These are phyloP conservation scores for Alternaria gaisen DNA, from an alignment of 2,329 filamentous ascomycete species.

Conservation along the genomic window DNA sequence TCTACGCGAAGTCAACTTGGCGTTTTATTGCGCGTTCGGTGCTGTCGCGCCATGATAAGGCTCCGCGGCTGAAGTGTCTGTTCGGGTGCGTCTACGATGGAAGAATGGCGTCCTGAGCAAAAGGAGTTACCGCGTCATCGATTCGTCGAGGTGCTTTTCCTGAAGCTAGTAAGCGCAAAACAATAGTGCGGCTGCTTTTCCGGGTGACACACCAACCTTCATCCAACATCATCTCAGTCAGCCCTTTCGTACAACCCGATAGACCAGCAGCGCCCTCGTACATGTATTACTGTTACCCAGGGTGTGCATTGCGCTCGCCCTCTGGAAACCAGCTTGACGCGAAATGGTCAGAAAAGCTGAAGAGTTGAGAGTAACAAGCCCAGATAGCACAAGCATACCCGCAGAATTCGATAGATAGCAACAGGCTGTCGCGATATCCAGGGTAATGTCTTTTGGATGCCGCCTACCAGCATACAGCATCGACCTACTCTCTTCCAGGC, in stretches of 20 bases:
- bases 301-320: background rate
- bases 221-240: slow-evolving; percentile 8
- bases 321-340: background rate
- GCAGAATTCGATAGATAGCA: background rate
- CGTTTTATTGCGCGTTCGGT: background rate
- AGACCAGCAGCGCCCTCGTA: background rate
- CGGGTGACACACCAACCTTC: slow-evolving; percentile 2
- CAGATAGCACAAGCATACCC: background rate
- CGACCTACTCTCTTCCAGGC: background rate
- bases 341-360: background rate
- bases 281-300: background rate
- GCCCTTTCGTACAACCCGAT: background rate
- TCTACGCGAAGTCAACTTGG: background rate
- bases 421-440: background rate
- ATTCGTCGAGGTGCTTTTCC: background rate
- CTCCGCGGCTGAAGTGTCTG: background rate
- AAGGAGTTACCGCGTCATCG: slow-evolving; percentile 13
- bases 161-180: background rate
- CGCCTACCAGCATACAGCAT: background rate
- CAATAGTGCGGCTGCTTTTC: slow-evolving; percentile 1
- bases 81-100: background rate
- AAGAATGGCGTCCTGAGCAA: background rate
- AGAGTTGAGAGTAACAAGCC: background rate
- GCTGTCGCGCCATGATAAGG: slow-evolving; percentile 3
- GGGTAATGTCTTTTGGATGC: background rate